Evolutionary conservation across 1,284 basidiomycete genomes (phyloP).

Genomic region (Fomitopsis palustris): DNA sequence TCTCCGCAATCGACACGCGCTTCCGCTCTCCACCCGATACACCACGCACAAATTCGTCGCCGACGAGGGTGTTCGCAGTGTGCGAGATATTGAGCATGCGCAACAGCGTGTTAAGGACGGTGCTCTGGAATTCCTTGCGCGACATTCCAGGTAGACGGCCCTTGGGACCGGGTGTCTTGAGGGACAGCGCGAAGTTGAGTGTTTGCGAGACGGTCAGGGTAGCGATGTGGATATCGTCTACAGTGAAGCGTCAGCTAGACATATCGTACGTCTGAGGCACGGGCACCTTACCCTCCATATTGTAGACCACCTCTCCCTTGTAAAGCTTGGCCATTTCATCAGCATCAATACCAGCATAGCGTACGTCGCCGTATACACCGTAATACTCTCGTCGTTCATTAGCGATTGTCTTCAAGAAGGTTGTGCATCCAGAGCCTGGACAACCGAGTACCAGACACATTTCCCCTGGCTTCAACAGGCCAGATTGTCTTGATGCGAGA

Average conservation of each 20-base stretch:
- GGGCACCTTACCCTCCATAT: constrained; percentile 56
- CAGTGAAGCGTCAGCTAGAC: neutral
- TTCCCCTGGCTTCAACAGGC: constrained; percentile 63
- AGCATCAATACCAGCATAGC: constrained; percentile 71
- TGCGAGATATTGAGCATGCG: constrained; percentile 80
- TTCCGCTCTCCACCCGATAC: constrained; percentile 86
- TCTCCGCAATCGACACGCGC: constrained; percentile 86
- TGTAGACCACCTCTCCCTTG: constrained; percentile 86
- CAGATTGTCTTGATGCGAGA: constrained; percentile 52
- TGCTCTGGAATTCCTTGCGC: constrained; percentile 53
- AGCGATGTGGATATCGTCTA: constrained; percentile 75
- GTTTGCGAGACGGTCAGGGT: constrained; percentile 77
- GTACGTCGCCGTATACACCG: constrained; percentile 58
- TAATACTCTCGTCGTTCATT: constrained; percentile 67
- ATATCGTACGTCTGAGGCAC: neutral
- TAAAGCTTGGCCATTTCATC: constrained; percentile 63
- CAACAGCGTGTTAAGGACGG: constrained; percentile 61
- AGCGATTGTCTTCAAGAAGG: constrained; percentile 76
- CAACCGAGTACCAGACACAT: constrained; percentile 75
- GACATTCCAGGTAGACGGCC: constrained; percentile 67
- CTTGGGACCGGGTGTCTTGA: constrained; percentile 65
- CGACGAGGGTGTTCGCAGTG: constrained; percentile 76
- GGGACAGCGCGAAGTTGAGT: constrained; percentile 62
- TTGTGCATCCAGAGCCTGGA: constrained; percentile 80
- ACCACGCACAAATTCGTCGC: constrained; percentile 81